Conservation (phyloP, 352 stramenopile species). For the Plasmopara muralis region DNA sequence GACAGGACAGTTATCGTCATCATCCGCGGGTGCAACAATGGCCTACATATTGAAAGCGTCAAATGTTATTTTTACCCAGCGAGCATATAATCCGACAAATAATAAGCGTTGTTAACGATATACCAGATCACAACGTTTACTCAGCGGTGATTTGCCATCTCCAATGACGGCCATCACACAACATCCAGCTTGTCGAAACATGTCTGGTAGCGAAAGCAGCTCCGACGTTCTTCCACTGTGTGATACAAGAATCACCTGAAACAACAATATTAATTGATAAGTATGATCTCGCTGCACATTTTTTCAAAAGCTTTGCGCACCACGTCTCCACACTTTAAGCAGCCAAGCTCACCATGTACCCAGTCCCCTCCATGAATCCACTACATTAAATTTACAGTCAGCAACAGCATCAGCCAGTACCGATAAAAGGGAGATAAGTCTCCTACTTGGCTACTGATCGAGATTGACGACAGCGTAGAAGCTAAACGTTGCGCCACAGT, state of each 20-base stretch:
- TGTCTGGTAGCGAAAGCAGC: conserved; percentile 40
- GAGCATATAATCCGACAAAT: neutral
- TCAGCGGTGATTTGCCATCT: conserved; percentile 29
- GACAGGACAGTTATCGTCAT: conserved; percentile 47
- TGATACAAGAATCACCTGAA: conserved; percentile 50
- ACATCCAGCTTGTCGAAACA: conserved; percentile 35
- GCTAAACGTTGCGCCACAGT: conserved; percentile 65
- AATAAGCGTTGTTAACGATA: neutral
- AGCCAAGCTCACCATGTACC: conserved; percentile 73
- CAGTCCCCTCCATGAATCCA: conserved; percentile 77
- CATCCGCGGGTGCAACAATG: conserved; percentile 38
- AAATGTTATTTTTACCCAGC: neutral
- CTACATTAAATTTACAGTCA: conserved; percentile 19
- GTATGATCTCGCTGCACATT: too few species aligned
- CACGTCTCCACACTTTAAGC: conserved; percentile 49
- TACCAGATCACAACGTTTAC: conserved; percentile 29
- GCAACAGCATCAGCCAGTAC: neutral
- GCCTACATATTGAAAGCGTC: neutral
- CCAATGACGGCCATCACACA: conserved; percentile 49
- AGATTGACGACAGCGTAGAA: conserved; percentile 66
- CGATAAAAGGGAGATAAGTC: neutral
- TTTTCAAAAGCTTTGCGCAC: conserved; percentile 1
- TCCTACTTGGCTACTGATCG: conserved; percentile 57
- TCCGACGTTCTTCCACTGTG: conserved; percentile 68
- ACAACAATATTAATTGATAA: neutral